Base-by-base conservation (phyloP, 1,284 basidiomycete genomes). In the Anthracocystis panici-leucophaei region DNA sequence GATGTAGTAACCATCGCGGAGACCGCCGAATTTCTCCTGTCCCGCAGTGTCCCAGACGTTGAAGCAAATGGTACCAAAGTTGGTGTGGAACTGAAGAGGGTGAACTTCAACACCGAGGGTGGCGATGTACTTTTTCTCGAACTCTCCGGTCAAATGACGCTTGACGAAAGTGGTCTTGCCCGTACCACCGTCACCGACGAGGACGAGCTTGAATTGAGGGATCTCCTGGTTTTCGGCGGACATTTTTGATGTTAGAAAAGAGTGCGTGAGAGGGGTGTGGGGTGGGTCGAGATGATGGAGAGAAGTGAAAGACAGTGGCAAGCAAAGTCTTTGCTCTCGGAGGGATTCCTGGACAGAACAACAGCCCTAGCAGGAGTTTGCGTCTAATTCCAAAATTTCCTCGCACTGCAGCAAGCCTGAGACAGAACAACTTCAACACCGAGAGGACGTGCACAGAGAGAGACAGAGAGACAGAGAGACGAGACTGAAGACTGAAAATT, bases 21-120 rank as follows among this genome's bases (percentile, higher is more conserved):
- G 79, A 68, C 82, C 83, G 65, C 82, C 81, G 49, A 99, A 99
- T 89, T 99, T 99, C 88, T 99, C 97, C 89, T 99, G 97, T 57
- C 97, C 97, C 61, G 97, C 97, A 46, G 97, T 99, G 88, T 99
- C 97, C 97, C 97, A 99, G 61, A 98, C 96, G 87, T 99, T 99
- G 91, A 99, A 99, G 89, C 93, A 93, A 88, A 99, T 95, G 65
- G 92, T 94, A 83, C 97, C 97, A 84, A 93, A 96, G 91, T 98
- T 98, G 89, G 97, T 99, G 84, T 93, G 90, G 90, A 99, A 99
- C 75, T 82, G 88, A 59, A 99, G 90, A 73, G 96, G 96, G 89
- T 99, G 96, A 51, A 99, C 96, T 87, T 99, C 96, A 84, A 98
- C 96, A 91, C 97, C 96, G 76, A 99, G 93, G 65, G 97, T 99